phyloP scores from a whole-genome alignment of 768 basidiomycete species.

The Aureoboletus auriporus region DNA sequence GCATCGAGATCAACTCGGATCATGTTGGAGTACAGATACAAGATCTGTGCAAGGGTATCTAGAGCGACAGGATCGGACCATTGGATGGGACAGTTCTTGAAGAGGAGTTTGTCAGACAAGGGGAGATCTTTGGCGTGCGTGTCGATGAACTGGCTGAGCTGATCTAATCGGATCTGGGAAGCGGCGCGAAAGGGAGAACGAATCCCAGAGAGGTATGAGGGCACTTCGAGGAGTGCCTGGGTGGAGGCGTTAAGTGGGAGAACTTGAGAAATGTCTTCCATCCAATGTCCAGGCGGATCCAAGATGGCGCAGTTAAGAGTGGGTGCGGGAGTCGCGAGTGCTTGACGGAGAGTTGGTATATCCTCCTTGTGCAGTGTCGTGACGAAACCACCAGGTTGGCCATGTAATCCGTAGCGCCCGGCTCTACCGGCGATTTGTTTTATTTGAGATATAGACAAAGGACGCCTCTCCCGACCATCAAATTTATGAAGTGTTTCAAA shows the following conservation, averaged over 20 bases:
- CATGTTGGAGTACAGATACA: conserved; percentile 33
- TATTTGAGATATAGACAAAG: conserved; percentile 68
- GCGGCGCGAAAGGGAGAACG: conserved; percentile 42
- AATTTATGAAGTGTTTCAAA: conserved; percentile 71
- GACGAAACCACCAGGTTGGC: conserved; percentile 55
- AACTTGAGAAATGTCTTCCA: conserved; percentile 28
- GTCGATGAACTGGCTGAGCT: conserved; percentile 44
- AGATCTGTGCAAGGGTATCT: conserved; percentile 16
- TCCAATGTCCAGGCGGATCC: conserved; percentile 23
- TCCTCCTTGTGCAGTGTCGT: conserved; percentile 68
- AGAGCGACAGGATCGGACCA: conserved; percentile 21
- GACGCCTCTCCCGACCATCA: conserved; percentile 42
- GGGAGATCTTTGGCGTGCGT: conserved; percentile 33
- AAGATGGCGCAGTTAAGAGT: conserved; percentile 54
- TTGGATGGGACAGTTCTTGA: conserved; percentile 46
- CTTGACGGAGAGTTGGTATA: conserved; percentile 52
- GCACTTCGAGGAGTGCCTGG: conserved; percentile 44
- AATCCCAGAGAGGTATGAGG: conserved; percentile 43
- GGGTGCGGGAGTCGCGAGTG: conserved; percentile 49
- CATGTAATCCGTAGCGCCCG: conserved; percentile 78
- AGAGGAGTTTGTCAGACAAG: conserved; percentile 39
- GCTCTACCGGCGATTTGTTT: conserved; percentile 96
- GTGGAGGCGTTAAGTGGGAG: conserved; percentile 44
- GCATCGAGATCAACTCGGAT: conserved; percentile 21
- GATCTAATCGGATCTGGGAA: conserved; percentile 18